Conservation (phyloP, 2,329 filamentous ascomycete genomes). For the Sporothrix luriei region DNA sequence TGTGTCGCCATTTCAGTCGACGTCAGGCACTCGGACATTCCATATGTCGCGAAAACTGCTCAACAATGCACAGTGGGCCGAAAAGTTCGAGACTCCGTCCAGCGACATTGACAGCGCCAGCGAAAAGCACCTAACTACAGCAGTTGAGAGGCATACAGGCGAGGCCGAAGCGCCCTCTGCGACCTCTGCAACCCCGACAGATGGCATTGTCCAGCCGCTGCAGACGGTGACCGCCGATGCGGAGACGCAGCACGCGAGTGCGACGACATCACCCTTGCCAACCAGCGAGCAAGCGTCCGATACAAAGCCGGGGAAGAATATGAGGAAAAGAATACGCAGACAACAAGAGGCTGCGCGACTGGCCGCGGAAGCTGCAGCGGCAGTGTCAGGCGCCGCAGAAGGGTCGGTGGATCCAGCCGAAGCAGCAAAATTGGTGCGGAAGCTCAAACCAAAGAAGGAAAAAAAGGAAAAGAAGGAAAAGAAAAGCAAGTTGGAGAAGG, state of each 20-base stretch:
- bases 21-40: background rate
- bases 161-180: background rate
- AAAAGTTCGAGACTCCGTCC: background rate
- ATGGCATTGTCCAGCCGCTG: background rate
- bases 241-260: background rate
- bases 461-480: constrained; percentile 7
- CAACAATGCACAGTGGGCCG: background rate
- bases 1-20: background rate
- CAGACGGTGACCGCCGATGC: background rate
- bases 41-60: background rate
- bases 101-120: background rate
- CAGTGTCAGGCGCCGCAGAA: background rate
- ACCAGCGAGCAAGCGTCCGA: background rate
- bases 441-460: background rate
- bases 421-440: background rate
- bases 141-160: background rate
- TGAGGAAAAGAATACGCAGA: constrained; percentile 31
- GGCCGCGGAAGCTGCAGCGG: constrained; percentile 7
- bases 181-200: background rate
- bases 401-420: background rate
- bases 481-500: background rate
- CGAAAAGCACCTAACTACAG: background rate
- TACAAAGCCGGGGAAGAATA: constrained; percentile 32
- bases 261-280: background rate
- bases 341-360: constrained; percentile 23